These are phyloP conservation scores for Dothistroma septosporum DNA, from an alignment of 2,329 filamentous ascomycete species.

Conservation along the genomic window DNA sequence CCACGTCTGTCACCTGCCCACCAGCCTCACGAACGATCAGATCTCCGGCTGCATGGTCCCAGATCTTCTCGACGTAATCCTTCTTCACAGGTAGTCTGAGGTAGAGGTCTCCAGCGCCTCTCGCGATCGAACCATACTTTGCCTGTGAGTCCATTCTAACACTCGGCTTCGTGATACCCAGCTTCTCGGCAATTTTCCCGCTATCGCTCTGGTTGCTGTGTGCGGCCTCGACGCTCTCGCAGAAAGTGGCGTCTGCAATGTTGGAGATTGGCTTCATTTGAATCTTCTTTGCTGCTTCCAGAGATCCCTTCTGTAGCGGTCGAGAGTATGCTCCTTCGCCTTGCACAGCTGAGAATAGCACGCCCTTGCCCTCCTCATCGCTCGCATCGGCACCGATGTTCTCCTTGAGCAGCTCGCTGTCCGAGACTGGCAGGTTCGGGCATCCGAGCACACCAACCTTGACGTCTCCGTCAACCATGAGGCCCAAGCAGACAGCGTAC, in stretches of 20 bases:
- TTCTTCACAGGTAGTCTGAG: constrained; percentile 79
- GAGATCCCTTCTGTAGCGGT: constrained; percentile 55
- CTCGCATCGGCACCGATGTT: constrained; percentile 70
- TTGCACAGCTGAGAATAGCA: constrained; percentile 79
- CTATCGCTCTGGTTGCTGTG: constrained; percentile 90
- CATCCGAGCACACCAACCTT: constrained; percentile 92
- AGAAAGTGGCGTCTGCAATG: constrained; percentile 81
- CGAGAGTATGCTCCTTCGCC: constrained; percentile 78
- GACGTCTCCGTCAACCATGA: constrained; percentile 90
- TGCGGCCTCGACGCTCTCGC: constrained; percentile 89
- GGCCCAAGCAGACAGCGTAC: constrained; percentile 88
- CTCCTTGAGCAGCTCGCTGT: constrained; percentile 65
- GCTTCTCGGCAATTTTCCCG: constrained; percentile 72
- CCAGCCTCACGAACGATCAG: constrained; percentile 92
- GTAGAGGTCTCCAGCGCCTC: constrained; percentile 92
- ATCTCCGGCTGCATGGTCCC: constrained; percentile 96
- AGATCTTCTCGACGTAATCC: constrained; percentile 97
- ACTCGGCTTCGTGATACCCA: constrained; percentile 83
- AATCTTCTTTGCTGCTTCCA: constrained; percentile 61
- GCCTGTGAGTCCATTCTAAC: constrained; percentile 97
- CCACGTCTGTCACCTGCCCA: constrained; percentile 83
- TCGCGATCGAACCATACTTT: constrained; percentile 93
- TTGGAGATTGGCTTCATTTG: constrained; percentile 73
- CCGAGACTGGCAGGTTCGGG: constrained; percentile 88
- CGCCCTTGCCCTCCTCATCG: constrained; percentile 71